These are phyloP conservation scores for Heliamphora pulchella DNA, from an alignment of 179 eudicot genomes.

Conservation along the genomic window DNA sequence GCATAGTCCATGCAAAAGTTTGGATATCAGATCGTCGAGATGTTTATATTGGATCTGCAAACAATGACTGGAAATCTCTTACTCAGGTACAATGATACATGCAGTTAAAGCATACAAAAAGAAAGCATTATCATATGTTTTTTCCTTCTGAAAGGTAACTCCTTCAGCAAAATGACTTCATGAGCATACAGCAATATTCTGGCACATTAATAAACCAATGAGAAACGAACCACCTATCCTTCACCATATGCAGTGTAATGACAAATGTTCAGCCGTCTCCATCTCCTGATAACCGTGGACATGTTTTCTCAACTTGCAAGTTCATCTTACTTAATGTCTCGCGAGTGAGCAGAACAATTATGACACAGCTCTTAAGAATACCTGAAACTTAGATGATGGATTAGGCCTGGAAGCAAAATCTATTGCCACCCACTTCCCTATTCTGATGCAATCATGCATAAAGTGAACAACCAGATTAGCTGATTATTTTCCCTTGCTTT, in stretches of 20 bases:
- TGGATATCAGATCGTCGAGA: conserved; percentile 70
- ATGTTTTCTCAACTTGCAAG: no score
- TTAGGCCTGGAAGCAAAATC: not conserved
- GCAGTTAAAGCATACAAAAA: not conserved
- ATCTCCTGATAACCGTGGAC: not conserved
- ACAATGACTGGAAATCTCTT: conserved; percentile 93
- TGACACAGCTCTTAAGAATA: not conserved
- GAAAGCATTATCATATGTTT: not conserved
- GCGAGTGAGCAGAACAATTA: no score
- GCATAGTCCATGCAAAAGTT: conserved; percentile 78
- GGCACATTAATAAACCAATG: not conserved
- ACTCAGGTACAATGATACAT: conserved; percentile 56
- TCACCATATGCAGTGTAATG: not conserved
- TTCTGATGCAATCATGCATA: not conserved
- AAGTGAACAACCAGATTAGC: not conserved
- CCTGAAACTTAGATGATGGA: not conserved
- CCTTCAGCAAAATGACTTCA: not conserved
- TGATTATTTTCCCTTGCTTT: no score
- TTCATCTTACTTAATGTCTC: no score
- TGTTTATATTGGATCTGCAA: conserved; percentile 85
- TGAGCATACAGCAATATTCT: not conserved
- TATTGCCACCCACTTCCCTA: not conserved
- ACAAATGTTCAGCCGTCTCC: not conserved
- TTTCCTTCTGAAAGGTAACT: not conserved
- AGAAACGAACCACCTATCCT: not conserved